These are phyloP conservation scores for Termitomyces sp. DNA, from an alignment of 768 basidiomycete genomes.

Conservation along the genomic window DNA sequence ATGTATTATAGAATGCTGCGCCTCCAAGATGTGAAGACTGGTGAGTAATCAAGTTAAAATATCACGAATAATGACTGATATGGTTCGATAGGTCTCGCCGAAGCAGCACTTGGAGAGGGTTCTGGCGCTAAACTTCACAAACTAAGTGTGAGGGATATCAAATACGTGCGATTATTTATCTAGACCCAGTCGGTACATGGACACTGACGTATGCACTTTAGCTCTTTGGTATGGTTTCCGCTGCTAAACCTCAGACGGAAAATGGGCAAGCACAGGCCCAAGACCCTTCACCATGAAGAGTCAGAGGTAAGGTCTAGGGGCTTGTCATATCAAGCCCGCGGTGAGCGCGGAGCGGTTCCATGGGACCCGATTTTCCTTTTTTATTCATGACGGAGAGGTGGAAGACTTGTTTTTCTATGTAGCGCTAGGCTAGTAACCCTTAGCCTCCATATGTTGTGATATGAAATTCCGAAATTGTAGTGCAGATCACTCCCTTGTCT, in stretches of 20 bases:
- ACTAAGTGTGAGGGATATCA: slow-evolving; percentile 65
- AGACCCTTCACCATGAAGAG: not conserved
- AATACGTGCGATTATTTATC: slow-evolving; percentile 36
- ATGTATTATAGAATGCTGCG: slow-evolving; percentile 48
- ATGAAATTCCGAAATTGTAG: not conserved
- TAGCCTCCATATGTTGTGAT: not conserved
- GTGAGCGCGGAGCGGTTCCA: not conserved
- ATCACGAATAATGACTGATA: not conserved
- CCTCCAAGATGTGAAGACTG: slow-evolving; percentile 63
- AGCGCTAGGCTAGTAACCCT: not conserved
- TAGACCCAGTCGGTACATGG: not conserved
- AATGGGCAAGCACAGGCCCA: not conserved
- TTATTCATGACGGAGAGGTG: too few relatives aligned
- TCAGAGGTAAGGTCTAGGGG: not conserved
- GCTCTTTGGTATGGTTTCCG: slow-evolving; percentile 32
- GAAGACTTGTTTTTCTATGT: not conserved
- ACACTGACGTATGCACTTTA: slow-evolving; percentile 4
- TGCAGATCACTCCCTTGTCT: not conserved
- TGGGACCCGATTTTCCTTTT: not conserved
- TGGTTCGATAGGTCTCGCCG: slow-evolving; percentile 40
- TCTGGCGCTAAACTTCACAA: slow-evolving; percentile 54
- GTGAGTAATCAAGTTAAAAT: slow-evolving; percentile 21
- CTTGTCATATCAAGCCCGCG: not conserved
- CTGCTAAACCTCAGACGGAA: not conserved
- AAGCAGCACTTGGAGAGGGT: slow-evolving; percentile 69